phyloP scores from a whole-genome alignment of 768 basidiomycete genomes.

The Tricholoma hemisulphureum region DNA sequence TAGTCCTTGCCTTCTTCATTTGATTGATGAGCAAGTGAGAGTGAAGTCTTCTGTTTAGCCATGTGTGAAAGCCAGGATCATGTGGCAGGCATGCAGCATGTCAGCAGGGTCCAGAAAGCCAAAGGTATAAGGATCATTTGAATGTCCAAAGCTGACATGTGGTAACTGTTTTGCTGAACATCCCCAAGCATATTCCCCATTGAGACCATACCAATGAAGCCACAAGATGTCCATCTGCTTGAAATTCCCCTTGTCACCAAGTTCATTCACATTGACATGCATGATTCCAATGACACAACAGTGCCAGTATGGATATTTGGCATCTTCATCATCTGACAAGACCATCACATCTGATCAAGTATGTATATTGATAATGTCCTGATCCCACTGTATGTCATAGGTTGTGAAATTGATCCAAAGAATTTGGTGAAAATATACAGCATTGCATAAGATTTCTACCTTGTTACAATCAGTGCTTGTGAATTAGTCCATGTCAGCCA shows the following conservation, averaged over 20 bases:
- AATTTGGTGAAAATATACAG: too few species aligned
- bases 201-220: too few species aligned
- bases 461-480: slow-evolving; percentile 14
- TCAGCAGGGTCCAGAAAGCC: slow-evolving; percentile 39
- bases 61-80: slow-evolving; percentile 35
- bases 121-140: slow-evolving; percentile 27
- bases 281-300: slow-evolving; percentile 23
- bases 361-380: slow-evolving; percentile 34
- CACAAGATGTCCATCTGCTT: slow-evolving; percentile 21
- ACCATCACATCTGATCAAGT: too few species aligned
- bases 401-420: slow-evolving; percentile 39
- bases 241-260: neutral
- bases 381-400: slow-evolving; percentile 33
- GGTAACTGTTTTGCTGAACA: slow-evolving; percentile 21
- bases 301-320: too few species aligned
- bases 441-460: slow-evolving; percentile 22
- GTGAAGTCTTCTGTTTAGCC: slow-evolving; percentile 13
- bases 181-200: too few species aligned
- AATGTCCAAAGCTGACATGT: slow-evolving; percentile 25
- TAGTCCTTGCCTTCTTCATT: slow-evolving; percentile 25
- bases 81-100: too few species aligned
- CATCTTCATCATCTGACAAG: too few species aligned
- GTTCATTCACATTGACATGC: slow-evolving; percentile 20
- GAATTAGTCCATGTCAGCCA: slow-evolving; percentile 11
- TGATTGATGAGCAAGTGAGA: slow-evolving; percentile 12